Conservation (phyloP, 164 flowering plant genomes). For the Litsea cubeba region DNA sequence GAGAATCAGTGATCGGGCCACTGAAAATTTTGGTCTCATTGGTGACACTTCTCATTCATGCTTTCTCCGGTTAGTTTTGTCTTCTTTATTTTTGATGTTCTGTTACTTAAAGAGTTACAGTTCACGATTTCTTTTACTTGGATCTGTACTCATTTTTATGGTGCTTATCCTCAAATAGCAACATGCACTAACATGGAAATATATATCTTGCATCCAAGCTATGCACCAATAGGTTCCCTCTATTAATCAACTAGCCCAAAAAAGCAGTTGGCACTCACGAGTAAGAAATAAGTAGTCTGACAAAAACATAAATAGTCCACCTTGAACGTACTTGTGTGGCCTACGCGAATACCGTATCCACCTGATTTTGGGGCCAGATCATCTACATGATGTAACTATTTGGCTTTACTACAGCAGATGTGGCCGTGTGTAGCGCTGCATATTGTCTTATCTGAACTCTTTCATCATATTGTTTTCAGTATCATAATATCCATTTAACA, state of each 20-base stretch:
- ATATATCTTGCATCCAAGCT: not conserved
- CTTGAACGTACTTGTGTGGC: not conserved
- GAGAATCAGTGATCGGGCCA: conserved; percentile 41
- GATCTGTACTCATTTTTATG: not conserved
- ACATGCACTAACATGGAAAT: not conserved
- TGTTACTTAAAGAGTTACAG: not conserved
- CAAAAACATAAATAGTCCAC: not conserved
- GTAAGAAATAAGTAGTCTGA: not conserved
- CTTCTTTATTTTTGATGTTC: not conserved
- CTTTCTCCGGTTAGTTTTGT: conserved; percentile 58
- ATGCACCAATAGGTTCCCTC: not conserved
- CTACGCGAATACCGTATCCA: not conserved
- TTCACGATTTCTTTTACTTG: not conserved
- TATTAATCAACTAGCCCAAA: not conserved
- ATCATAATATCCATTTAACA: not conserved
- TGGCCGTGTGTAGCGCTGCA: not conserved
- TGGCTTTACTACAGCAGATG: not conserved
- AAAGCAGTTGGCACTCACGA: not conserved
- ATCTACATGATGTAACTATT: not conserved
- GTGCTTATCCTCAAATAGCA: not conserved
- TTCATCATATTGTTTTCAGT: not conserved
- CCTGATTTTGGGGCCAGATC: not conserved
- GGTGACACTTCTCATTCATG: conserved; percentile 43
- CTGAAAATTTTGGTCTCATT: conserved; percentile 28
- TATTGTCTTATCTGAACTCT: not conserved